Evolutionary conservation across 345 rosid genomes (phyloP), one percentile per base, ranked within the genome.

Genomic region (Pugionium dolabratum): DNA sequence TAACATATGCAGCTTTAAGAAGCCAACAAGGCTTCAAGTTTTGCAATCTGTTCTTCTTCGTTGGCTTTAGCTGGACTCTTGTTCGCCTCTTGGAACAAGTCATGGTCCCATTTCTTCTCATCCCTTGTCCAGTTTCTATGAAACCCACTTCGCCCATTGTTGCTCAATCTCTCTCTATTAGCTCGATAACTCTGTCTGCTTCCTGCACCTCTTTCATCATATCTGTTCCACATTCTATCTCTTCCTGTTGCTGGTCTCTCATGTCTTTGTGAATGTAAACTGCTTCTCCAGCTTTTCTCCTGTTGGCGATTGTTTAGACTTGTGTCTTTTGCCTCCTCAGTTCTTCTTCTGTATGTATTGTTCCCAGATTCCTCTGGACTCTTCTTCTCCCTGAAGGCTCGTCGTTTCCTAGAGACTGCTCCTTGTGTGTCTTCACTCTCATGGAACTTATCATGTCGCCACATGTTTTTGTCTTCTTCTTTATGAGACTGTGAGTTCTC

Each of bases 21-120:
- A 35, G 95, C 82, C 77, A 95, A 72, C 31, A 95, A 88, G 39
- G 89, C 88, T 77, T 95, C 99, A 9, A 95, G 82, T 72, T 84
- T 88, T 7, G 99, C 99, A 60, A 91, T 79, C 59, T 84, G 88
- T 56, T 95, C 99, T 70, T 91, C 99, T 64, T 91, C 97, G 44
- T 79, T 88, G 81, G 83, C 82, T 11, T 53, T 70, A 52, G 83
- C 66, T 0, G 96, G 95, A 67, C 91, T 91, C 78, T 74, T 81
- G 64, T 80, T 84, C 2, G 91, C 84, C 69, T 95, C 95, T 3
- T 84, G 87, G 30, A 77, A 95, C 84, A 95, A 60, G 76, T 95
- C 99, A 57, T 95, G 97, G 79, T 78, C 89, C 99, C 99, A 95
- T 72, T 87, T 95, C 79, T 87, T 95, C 75, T 87, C 97, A 34